These are phyloP conservation scores for Gomphus bonarii DNA, from an alignment of 1,284 basidiomycete genomes.

Conservation along the genomic window DNA sequence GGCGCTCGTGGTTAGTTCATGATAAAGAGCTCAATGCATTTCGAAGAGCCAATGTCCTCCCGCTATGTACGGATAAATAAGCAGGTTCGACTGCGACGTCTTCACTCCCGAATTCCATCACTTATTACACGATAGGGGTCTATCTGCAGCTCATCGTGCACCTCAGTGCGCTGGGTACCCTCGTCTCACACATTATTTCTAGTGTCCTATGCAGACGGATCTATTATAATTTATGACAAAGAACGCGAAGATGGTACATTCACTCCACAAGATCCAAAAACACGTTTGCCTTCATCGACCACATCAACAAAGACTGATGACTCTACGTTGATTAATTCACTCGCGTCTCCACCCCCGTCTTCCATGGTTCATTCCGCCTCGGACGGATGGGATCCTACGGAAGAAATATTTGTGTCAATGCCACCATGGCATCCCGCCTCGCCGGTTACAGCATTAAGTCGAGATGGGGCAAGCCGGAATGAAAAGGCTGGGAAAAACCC, in stretches of 20 bases:
- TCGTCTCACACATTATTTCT: constrained; percentile 77
- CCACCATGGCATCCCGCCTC: constrained; percentile 64
- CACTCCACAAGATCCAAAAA: constrained; percentile 42
- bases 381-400: constrained; percentile 62
- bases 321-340: not conserved
- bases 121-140: constrained; percentile 43
- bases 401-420: constrained; percentile 70
- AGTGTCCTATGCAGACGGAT: constrained; percentile 86
- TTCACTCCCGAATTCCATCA: constrained; percentile 11
- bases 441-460: constrained; percentile 19
- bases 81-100: constrained; percentile 38
- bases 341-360: not conserved
- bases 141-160: constrained; percentile 72
- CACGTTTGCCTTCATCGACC: constrained; percentile 10
- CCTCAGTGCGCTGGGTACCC: constrained; percentile 85
- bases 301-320: not conserved
- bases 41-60: constrained; percentile 67
- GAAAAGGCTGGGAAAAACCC: constrained; percentile 72
- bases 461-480: constrained; percentile 33
- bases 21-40: constrained; percentile 1
- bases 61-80: constrained; percentile 91
- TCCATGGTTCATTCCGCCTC: constrained; percentile 16
- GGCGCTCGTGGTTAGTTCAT: constrained; percentile 16
- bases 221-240: constrained; percentile 80
- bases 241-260: constrained; percentile 81